Evolutionary conservation across 495 filamentous ascomycete species (phyloP), one percentile per base, ranked within the genome.

Genomic region (Venustampulla echinocandica): DNA sequence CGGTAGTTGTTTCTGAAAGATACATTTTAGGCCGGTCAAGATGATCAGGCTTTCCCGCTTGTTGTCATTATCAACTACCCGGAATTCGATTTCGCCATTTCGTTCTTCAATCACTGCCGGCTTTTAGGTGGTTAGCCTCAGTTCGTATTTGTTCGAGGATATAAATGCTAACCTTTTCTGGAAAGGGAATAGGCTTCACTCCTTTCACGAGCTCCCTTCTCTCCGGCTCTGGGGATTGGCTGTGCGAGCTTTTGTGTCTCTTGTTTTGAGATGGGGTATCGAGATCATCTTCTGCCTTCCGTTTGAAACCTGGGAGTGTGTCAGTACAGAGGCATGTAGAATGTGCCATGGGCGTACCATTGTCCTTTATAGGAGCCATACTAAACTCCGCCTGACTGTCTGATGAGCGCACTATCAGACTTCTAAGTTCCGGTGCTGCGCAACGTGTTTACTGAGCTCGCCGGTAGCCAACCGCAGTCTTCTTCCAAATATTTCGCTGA

Each of bases 1-100:
- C 1, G 92, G 92, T 0, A 98, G 74, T 54, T 98, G 92, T 50
- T 98, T 97, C 63, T 98, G 92, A 59, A 98, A 98, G 42, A 98
- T 95, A 59, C 89, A 95, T 63, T 97, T 98, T 32, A 98, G 65
- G 7, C 92, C 93, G 0, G 90, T 96, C 17, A 98, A 75, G 56
- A 98, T 90, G 56, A 97, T 93, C 25, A 89, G 80, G 65, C 84
- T 92, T 58, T 95, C 88, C 36, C 82, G 76, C 13, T 79, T 73
- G 54, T 84, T 82, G 61, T 98, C 93, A 61, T 98, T 98, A 67
- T 98, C 97, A 50, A 98, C 92, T 0, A 97, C 93, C 20, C 90
- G 81, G 57, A 98, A 97, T 61, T 96, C 90, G 51, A 98, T 98
- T 35, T 95, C 88, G 55, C 92, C 90, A 60, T 85, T 85, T 54